Evolutionary conservation across 306 rosid genomes (phyloP), one percentile per base, ranked within the genome.

Genomic region (Quercus parvula): DNA sequence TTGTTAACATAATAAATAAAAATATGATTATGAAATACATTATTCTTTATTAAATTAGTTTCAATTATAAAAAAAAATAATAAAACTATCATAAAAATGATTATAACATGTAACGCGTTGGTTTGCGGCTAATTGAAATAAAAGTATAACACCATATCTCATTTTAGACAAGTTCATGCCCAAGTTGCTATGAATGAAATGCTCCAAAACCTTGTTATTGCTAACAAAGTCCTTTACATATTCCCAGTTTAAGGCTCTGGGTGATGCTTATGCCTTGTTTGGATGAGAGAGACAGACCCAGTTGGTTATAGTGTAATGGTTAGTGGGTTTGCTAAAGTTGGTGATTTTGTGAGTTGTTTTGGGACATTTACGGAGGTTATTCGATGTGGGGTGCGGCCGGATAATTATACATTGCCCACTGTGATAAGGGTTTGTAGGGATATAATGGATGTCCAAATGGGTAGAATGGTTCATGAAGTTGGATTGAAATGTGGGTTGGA

Each of bases 181-280:
- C 87, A 66, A 61, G 68, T 79, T 11, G 20, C 80, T 12, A 71
- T 70, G 62, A 85, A 81, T 5, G 97, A 93, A 79, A 79, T 81
- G 77, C 79, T 85, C 54, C 81, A 66, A 49, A 84, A 87, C 77
- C 87, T 90, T 31, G 22, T 74, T 70, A 78, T 91, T 74, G 84
- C 95, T 20, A 94, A 94, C 89, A 94, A 91, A 85, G 92, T 94
- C 33, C 89, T 91, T 59, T 82, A 80, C 85, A 25, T 63, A 91
- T 77, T 66, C 77, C 15, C 85, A 85, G 18, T 85, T 86, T 73
- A 88, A 62, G 46, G 89, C 82, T 17, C 49, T 87, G 27, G 78
- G 69, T 17, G 89, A 86, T 76, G 91, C 94, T 14, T 74, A 83
- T 78, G 61, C 52, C 7, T 63, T 94, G 84, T 94, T 94, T 78